Percentiles rank a stretch among this genome's conserved stretches.
phyloP scores from a whole-genome alignment of 371 early-diverging fungal species.

The Thermomucor indicae-seudaticae region DNA sequence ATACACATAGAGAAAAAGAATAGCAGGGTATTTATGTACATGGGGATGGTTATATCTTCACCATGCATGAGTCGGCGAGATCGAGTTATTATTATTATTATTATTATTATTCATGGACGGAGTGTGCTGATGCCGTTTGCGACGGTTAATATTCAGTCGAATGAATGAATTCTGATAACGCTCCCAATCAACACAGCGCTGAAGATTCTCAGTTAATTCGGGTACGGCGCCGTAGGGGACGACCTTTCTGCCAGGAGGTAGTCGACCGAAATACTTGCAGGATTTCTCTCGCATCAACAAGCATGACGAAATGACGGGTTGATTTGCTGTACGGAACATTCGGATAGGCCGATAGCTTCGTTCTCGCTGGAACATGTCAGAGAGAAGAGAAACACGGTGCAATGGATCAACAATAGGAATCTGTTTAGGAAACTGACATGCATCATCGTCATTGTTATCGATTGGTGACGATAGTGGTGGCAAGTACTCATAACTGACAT shows the following conservation, averaged over 20 bases:
- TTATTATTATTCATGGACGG: too few relatives aligned
- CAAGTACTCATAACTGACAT: constrained; percentile 14
- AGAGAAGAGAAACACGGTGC: not conserved
- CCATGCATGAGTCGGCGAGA: too few relatives aligned
- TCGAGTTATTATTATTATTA: too few relatives aligned
- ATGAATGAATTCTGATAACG: constrained; percentile 9
- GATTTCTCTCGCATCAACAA: not conserved
- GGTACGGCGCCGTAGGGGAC: not conserved
- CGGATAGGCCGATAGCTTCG: not conserved
- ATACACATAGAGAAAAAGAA: too few relatives aligned
- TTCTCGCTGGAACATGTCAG: not conserved
- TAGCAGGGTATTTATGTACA: too few relatives aligned
- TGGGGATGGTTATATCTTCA: too few relatives aligned
- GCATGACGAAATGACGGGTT: not conserved
- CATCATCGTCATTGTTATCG: constrained; percentile 1
- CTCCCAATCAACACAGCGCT: constrained; percentile 20
- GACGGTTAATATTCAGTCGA: not conserved
- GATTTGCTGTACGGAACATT: not conserved
- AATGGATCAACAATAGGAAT: not conserved
- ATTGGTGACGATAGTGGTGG: constrained; percentile 11
- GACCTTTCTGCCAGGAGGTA: not conserved
- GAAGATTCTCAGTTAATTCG: constrained; percentile 13
- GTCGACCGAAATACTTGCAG: not conserved
- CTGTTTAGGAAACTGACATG: not conserved
- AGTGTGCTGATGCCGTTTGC: too few relatives aligned